phyloP scores from a whole-genome alignment of 306 rosid species.

The Prunus padus region DNA sequence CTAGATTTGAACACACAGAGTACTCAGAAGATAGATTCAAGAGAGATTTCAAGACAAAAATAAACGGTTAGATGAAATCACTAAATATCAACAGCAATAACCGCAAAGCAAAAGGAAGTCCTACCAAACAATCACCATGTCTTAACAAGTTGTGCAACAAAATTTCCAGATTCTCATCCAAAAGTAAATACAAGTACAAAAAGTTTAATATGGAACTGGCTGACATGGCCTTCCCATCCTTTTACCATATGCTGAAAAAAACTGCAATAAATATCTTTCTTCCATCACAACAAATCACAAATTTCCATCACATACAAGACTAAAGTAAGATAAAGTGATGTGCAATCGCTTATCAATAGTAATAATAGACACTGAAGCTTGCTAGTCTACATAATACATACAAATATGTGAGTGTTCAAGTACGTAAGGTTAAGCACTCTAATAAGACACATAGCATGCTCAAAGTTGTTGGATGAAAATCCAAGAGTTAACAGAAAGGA shows the following conservation, averaged over 20 bases:
- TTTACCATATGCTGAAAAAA: background rate
- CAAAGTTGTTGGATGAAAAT: constrained; percentile 1
- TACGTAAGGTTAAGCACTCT: background rate
- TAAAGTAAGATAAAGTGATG: background rate
- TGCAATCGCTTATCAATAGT: background rate
- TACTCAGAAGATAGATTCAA: background rate
- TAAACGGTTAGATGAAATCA: background rate
- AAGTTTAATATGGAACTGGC: background rate
- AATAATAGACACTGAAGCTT: background rate
- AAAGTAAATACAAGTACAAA: background rate
- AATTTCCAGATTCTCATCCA: background rate
- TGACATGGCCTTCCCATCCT: background rate
- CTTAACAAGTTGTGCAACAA: background rate
- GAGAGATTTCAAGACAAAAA: background rate
- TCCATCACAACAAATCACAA: background rate
- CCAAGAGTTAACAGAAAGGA: background rate
- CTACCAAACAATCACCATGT: background rate
- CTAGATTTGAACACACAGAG: constrained; percentile 37
- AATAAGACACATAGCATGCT: background rate
- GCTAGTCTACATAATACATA: background rate
- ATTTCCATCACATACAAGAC: background rate
- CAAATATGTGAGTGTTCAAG: no score
- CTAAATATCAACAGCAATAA: background rate
- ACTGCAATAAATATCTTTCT: background rate
- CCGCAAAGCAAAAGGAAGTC: background rate